phyloP scores from a whole-genome alignment of 2,329 filamentous ascomycete genomes.

The Acephala macrosclerotiorum region DNA sequence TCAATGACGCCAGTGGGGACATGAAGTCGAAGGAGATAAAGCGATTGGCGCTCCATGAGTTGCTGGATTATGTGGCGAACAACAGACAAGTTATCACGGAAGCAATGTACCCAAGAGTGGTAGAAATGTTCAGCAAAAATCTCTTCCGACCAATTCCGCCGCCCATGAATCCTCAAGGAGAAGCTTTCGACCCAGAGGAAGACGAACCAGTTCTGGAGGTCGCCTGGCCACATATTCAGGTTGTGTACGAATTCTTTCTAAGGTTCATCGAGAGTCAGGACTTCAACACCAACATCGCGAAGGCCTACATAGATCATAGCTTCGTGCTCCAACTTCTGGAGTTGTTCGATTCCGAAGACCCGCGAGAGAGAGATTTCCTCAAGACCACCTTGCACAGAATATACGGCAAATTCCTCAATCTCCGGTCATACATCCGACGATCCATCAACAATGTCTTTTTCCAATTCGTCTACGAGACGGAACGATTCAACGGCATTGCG shows the following conservation, averaged over 20 bases:
- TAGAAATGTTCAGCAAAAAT: slow-evolving; percentile 99
- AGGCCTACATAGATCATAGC: slow-evolving; percentile 97
- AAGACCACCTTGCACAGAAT: slow-evolving; percentile 98
- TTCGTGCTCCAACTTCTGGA: slow-evolving; percentile 98
- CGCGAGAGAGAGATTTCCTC: slow-evolving; percentile 93
- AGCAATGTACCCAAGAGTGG: slow-evolving; percentile 97
- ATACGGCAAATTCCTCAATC: slow-evolving; percentile 98
- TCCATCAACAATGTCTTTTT: slow-evolving; percentile 99
- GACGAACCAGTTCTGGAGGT: slow-evolving; percentile 98
- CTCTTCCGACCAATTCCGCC: slow-evolving; percentile 96
- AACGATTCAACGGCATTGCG: slow-evolving; percentile 97
- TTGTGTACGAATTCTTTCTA: slow-evolving; percentile 99
- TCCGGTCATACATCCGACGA: slow-evolving; percentile 94
- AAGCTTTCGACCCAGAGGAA: slow-evolving; percentile 98
- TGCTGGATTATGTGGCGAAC: slow-evolving; percentile 97
- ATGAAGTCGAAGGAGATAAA: slow-evolving; percentile 99
- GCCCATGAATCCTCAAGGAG: slow-evolving; percentile 95
- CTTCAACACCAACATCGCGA: slow-evolving; percentile 99
- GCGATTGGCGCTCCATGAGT: slow-evolving; percentile 90
- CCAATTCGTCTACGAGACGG: slow-evolving; percentile 98
- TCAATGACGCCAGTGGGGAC: slow-evolving; percentile 96
- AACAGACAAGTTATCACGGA: slow-evolving; percentile 98
- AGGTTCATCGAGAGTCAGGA: slow-evolving; percentile 99
- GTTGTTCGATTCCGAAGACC: slow-evolving; percentile 97
- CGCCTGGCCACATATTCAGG: slow-evolving; percentile 98